A percentile compares a stretch with the other conserved stretches of the same genome.
Conservation (phyloP, 495 filamentous ascomycete genomes). For the Aspergillus biplanus region DNA sequence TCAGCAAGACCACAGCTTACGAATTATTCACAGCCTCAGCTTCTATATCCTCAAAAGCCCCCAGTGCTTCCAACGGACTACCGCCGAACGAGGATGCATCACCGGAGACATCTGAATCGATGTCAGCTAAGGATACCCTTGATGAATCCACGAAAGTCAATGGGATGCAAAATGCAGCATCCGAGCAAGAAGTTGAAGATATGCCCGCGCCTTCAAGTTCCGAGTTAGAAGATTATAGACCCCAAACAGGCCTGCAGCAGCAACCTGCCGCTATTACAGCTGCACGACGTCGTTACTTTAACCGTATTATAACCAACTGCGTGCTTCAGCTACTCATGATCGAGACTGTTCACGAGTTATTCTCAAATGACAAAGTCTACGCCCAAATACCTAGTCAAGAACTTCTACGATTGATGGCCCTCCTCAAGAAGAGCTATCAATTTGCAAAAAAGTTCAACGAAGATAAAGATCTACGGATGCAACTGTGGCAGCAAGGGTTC, state of each 20-base stretch:
- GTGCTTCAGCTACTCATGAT: conserved; percentile 98
- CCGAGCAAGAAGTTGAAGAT: conserved; percentile 46
- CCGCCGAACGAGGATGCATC: conserved; percentile 32
- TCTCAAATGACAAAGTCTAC: conserved; percentile 96
- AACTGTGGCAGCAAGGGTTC: conserved; percentile 95
- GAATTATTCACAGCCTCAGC: conserved; percentile 89
- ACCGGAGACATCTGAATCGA: conserved; percentile 23
- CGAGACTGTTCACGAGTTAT: conserved; percentile 96
- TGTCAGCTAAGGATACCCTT: conserved; percentile 29
- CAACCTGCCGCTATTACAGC: conserved; percentile 91
- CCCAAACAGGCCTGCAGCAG: conserved; percentile 66
- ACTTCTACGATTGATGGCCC: conserved; percentile 86
- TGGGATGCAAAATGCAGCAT: conserved; percentile 47
- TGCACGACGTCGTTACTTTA: conserved; percentile 94
- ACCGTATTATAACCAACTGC: conserved; percentile 98
- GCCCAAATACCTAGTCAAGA: conserved; percentile 86
- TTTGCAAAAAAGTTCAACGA: conserved; percentile 98
- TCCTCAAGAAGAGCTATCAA: conserved; percentile 91
- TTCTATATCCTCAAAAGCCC: conserved; percentile 46
- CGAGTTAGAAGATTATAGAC: conserved; percentile 88
- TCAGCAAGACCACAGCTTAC: conserved; percentile 90
- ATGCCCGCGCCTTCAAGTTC: conserved; percentile 42
- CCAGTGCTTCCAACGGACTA: conserved; percentile 38
- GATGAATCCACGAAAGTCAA: conserved; percentile 67
- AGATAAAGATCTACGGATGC: conserved; percentile 93